Conservation (phyloP, 805 yeast species). For the Metschnikowia matae region DNA sequence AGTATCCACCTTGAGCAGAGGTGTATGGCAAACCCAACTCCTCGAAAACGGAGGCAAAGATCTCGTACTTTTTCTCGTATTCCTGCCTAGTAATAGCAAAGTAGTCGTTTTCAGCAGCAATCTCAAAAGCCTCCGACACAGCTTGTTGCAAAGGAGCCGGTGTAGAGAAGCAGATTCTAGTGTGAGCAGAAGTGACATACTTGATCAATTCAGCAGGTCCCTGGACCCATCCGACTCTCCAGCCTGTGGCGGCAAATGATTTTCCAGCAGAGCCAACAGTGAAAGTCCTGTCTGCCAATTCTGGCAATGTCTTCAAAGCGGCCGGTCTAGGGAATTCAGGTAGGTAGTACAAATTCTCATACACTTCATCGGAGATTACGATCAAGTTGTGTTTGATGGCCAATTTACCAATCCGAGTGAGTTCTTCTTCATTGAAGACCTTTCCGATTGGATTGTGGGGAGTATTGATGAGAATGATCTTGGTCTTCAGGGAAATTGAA, state of each 20-base stretch:
- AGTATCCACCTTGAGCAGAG: slow-evolving; percentile 89
- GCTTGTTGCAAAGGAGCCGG: slow-evolving; percentile 95
- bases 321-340: slow-evolving; percentile 77
- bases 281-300: slow-evolving; percentile 70
- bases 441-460: slow-evolving; percentile 98
- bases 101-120: slow-evolving; percentile 60
- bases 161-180: slow-evolving; percentile 86
- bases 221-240: slow-evolving; percentile 96
- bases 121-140: slow-evolving; percentile 67
- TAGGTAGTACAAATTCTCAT: slow-evolving; percentile 79
- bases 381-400: slow-evolving; percentile 83
- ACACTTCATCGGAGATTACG: slow-evolving; percentile 90
- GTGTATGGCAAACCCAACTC: slow-evolving; percentile 88
- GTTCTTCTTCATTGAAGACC: slow-evolving; percentile 73
- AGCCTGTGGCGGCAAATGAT: slow-evolving; percentile 97
- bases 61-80: slow-evolving; percentile 67
- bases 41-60: slow-evolving; percentile 75
- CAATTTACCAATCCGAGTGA: slow-evolving; percentile 68
- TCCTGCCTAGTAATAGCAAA: slow-evolving; percentile 64
- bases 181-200: slow-evolving; percentile 84
- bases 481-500: slow-evolving; percentile 72
- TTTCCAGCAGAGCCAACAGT: slow-evolving; percentile 98
- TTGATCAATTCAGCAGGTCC: slow-evolving; percentile 80
- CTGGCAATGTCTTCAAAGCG: slow-evolving; percentile 60
- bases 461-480: slow-evolving; percentile 81